Evolutionary conservation across 495 filamentous ascomycete species (phyloP).

Genomic region (Bacidia rubella): DNA sequence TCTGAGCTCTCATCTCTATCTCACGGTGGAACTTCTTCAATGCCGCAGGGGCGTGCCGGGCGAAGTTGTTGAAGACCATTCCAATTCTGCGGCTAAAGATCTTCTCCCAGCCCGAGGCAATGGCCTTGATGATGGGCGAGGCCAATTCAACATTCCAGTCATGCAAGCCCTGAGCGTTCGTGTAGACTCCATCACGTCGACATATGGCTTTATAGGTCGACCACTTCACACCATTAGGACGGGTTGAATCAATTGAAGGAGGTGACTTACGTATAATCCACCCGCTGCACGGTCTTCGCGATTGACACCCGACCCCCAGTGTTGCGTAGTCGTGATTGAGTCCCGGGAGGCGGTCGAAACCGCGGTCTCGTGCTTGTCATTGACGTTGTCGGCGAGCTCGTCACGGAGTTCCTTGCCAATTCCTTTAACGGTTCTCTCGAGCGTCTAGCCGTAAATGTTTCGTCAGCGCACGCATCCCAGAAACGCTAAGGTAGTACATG

Average conservation of each 20-base stretch:
- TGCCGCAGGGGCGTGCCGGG: constrained; percentile 12
- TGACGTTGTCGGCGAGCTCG: constrained; percentile 31
- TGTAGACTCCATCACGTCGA: constrained; percentile 35
- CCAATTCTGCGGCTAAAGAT: constrained; percentile 36
- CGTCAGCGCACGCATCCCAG: background rate
- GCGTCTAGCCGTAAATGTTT: constrained; percentile 7
- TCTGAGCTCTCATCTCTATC: constrained; percentile 25
- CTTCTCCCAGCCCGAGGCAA: constrained; percentile 44
- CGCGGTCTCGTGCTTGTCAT: constrained; percentile 29
- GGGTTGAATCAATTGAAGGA: background rate
- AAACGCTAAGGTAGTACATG: too few relatives aligned
- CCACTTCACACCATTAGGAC: constrained; percentile 20
- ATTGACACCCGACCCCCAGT: constrained; percentile 34
- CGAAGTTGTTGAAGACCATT: constrained; percentile 23
- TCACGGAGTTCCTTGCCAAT: constrained; percentile 25
- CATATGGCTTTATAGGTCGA: constrained; percentile 51
- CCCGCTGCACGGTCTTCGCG: constrained; percentile 27
- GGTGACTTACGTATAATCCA: constrained; percentile 23
- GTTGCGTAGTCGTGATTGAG: constrained; percentile 27
- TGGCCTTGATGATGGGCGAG: constrained; percentile 38
- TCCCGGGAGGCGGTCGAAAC: constrained; percentile 19
- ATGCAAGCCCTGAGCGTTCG: constrained; percentile 16
- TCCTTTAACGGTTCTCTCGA: constrained; percentile 25
- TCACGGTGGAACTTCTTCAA: constrained; percentile 31
- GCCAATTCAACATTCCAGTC: constrained; percentile 23